Evolutionary conservation across 179 eudicot species (phyloP), one percentile per base, ranked within the genome.

Genomic region (Beta macrorhiza): DNA sequence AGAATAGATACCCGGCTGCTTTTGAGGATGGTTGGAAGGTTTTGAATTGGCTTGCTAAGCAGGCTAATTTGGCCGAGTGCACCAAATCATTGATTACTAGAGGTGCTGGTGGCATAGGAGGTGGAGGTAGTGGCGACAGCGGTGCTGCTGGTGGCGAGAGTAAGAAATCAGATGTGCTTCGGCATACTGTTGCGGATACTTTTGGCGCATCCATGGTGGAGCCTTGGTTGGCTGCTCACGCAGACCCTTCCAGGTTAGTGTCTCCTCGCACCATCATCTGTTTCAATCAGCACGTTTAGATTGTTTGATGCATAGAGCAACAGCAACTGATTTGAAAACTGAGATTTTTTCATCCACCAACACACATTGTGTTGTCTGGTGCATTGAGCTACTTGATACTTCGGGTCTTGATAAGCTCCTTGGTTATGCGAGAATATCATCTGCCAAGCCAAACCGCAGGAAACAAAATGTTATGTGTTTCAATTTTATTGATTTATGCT

Each of bases 191-290:
- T 15, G 90, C 91, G 0, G 98, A 92, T 84, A 93, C 99, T 0
- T 94, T 95, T 55, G 99, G 99, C 78, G 95, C 98, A 0, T 92
- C 98, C 8, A 82, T 95, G 97, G 92, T 91, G 76, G 99, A 95
- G 88, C 99, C 99, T 55, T 95, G 99, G 99, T 88, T 95, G 90
- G 98, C 98, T 72, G 98, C 97, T 82, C 99, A 95, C 83, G 98
- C 93, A 42, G 98, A 95, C 78, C 95, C 97, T 17, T 89, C 99
- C 7, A 95, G 99, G 99, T 95, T 78, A 65, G 84, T 70, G n/a
- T 55, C 4, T 61, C 20, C 64, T 61, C 64, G 29, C 37, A 14
- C 49, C 44, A 14, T 44, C 49, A 68, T 68, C 47, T 68, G 22
- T 68, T 68, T 68, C 16, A 29, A 42, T 42, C n/a, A 68, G 22